Evolutionary conservation across 176 grass and related monocot species (phyloP), one percentile per base, ranked within the genome.

Genomic region (Poa annua): DNA sequence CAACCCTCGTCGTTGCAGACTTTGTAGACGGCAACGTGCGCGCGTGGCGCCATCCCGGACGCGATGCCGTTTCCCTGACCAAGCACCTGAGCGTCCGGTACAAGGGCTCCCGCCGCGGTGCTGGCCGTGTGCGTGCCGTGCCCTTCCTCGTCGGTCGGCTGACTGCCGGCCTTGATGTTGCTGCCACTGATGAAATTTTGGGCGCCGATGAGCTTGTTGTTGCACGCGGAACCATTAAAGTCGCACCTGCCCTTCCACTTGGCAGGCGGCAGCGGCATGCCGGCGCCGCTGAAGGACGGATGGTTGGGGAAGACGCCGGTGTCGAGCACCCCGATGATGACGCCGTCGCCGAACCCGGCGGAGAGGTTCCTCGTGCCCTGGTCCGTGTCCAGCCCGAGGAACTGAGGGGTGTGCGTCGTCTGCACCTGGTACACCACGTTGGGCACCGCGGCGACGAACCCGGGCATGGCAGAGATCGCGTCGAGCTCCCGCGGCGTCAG

Each of bases 311-410:
- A 81, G 62, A 91, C 56, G 3, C 89, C 85, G 20, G 51, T 72
- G 64, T 90, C 84, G 2, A 90, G 78, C 71, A 89, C 61, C 0
- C 77, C 88, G 39, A 89, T 78, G 61, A 90, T 86, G 47, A 79
- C 62, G 49, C 88, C 83, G 5, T 38, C 20, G 36, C 52, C 76
- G 17, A 4, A 62, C 1, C 38, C 20, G 13, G 45, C 2, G 19
- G n/a, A 24, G 11, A 44, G 39, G 67, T 45, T 71, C 39, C 67
- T 71, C 5, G 0, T 12, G 0, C 67, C 67, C 20, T 44, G 10
- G n/a, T 2, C 0, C 67, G 67, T 71, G 67, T 71, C 39, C 2
- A 71, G n/a, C 6, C 67, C 39, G 2, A 71, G 67, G 39, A 71
- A 71, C 39, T 3, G 38, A 4, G 67, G 39, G 7, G 67, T 71